Base-by-base conservation (phyloP, 2,329 filamentous ascomycete species). In the Aspergillus sclerotialis region DNA sequence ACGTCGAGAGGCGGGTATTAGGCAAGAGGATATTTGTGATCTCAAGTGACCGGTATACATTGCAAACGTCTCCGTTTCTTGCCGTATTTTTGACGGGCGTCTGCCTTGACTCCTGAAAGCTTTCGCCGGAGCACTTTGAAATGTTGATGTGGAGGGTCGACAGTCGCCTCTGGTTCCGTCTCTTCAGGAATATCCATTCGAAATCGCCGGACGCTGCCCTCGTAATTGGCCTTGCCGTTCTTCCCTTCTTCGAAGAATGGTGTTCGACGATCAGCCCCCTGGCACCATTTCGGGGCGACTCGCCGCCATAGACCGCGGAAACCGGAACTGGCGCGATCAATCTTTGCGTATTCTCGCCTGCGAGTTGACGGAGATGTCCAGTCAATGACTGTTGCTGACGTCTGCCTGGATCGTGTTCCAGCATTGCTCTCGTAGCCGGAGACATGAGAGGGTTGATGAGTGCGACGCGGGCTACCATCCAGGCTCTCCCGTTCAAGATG, bases 321-420 rank as follows among this genome's bases (percentile, higher is more conserved):
- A 3, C 66, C 65, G 13, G 51, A 58, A 37, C 52, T 60, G 30
- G 60, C 59, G 8, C 62, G 60, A 49, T 65, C 58, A 68, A 77
- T 62, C 73, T 78, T 49, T 77, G 76, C 57, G 36, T 69, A 69
- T 41, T 69, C 64, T 13, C 54, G 55, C 7, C 61, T 50, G 8
- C 66, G 60, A 4, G 65, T 67, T 7, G 60, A 59, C 6, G 62
- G 55, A 1, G 63, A 64, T 2, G 65, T 69, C 66, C 66, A 69
- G 39, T 68, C 64, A 28, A 68, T 67, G 6, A 67, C 58, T 4
- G 64, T 67, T 14, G 57, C 49, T 13, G 59, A 54, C 24, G 56
- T 34, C 30, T 55, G 42, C 37, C 50, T 35, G 32, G 39, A 34
- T 35, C 39, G n/a, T 9, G 17, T 19, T 11, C 40, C 31, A 25